A percentile compares a stretch with the other conserved stretches of the same genome.
phyloP scores from a whole-genome alignment of 176 grass and related monocot species.

The Puccinellia tenuiflora region DNA sequence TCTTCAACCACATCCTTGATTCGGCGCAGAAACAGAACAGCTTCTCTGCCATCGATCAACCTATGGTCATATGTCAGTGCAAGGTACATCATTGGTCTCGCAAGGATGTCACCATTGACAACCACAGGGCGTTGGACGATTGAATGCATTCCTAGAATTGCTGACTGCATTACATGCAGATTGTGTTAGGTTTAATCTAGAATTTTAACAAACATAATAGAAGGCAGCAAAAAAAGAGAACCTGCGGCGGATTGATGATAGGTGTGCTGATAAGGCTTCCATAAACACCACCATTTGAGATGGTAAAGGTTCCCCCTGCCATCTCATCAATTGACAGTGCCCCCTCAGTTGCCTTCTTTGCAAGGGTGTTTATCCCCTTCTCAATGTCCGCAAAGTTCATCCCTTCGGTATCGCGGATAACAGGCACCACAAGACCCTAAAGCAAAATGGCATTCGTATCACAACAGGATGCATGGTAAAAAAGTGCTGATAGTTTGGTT shows the following conservation, averaged over 20 bases:
- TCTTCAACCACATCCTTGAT: conserved; percentile 83
- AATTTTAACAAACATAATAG: neutral
- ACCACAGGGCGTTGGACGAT: conserved; percentile 53
- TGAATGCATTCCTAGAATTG: conserved; percentile 76
- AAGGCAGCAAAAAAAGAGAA: neutral
- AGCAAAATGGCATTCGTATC: neutral
- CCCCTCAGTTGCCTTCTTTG: conserved; percentile 72
- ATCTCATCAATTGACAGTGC: conserved; percentile 85
- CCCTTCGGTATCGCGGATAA: conserved; percentile 56
- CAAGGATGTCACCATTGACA: conserved; percentile 42
- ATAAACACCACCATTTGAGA: conserved; percentile 82
- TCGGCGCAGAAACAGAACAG: conserved; percentile 54
- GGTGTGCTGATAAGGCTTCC: conserved; percentile 85
- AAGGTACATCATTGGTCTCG: conserved; percentile 72
- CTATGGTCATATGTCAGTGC: conserved; percentile 78
- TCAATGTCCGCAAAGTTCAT: conserved; percentile 84
- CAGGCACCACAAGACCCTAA: conserved; percentile 78
- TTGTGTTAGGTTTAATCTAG: neutral
- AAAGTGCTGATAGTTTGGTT: neutral
- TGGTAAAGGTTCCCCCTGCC: conserved; percentile 84
- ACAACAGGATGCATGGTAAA: neutral
- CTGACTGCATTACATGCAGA: conserved; percentile 36
- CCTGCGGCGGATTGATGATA: conserved; percentile 83
- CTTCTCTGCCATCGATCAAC: conserved; percentile 69
- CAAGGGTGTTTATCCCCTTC: conserved; percentile 71